A percentile compares a stretch with the other conserved stretches of the same genome.
Evolutionary conservation across 73 alveolate genomes (phyloP).

Genomic region (Paramecium pentaurelia): DNA sequence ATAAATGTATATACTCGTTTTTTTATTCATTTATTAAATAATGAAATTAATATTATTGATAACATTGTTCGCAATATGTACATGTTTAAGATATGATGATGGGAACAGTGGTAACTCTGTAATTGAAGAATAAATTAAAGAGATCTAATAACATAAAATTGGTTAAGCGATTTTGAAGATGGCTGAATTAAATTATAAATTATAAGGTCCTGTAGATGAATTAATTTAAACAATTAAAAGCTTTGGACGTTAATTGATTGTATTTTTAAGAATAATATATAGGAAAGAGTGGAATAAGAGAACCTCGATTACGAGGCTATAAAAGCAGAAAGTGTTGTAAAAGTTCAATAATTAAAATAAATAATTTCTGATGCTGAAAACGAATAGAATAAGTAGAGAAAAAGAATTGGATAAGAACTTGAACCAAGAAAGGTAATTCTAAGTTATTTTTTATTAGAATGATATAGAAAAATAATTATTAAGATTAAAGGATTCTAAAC

Average conservation of each 20-base stretch:
- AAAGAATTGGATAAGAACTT: slow-evolving; percentile 9
- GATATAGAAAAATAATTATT: not conserved
- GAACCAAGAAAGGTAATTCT: slow-evolving; percentile 12
- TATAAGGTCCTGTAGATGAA: slow-evolving; percentile 42
- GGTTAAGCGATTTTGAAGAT: slow-evolving; percentile 40
- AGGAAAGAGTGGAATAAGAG: slow-evolving; percentile 48
- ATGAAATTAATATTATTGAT: not conserved
- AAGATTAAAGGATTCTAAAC: not conserved
- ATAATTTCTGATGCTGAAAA: slow-evolving; percentile 6
- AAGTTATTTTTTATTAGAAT: not conserved
- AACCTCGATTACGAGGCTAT: slow-evolving; percentile 41
- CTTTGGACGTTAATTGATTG: slow-evolving; percentile 40
- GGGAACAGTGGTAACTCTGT: slow-evolving; percentile 34
- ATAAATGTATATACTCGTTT: not conserved
- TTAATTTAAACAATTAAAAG: not conserved
- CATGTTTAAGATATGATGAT: not conserved
- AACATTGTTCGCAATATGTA: not conserved
- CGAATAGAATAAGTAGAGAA: slow-evolving; percentile 1
- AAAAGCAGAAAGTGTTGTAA: slow-evolving; percentile 1
- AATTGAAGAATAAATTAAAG: slow-evolving; percentile 11
- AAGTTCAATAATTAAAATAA: slow-evolving; percentile 14
- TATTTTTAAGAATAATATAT: not conserved
- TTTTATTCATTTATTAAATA: not conserved
- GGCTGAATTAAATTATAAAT: slow-evolving; percentile 39
- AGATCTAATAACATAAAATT: not conserved